Conservation (phyloP, 768 basidiomycete species). For the Lentinula raphanica region DNA sequence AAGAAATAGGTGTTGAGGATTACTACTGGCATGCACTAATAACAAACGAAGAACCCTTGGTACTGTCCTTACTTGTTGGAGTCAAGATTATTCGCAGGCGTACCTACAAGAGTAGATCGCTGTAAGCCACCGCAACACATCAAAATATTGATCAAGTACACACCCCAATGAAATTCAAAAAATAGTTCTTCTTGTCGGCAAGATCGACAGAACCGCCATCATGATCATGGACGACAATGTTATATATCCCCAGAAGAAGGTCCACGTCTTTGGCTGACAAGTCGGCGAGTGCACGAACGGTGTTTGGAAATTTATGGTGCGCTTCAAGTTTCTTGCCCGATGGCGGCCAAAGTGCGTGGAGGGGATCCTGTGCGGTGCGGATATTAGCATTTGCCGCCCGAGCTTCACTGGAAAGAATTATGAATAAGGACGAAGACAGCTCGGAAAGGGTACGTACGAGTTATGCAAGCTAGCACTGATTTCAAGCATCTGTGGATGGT, state of each 20-base stretch:
- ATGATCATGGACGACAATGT: neutral
- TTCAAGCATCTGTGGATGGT: neutral
- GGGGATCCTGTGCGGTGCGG: neutral
- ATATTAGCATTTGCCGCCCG: neutral
- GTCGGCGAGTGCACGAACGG: neutral
- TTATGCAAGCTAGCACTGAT: neutral
- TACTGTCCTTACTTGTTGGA: neutral
- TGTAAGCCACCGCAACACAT: no score
- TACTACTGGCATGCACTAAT: neutral
- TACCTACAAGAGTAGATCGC: neutral
- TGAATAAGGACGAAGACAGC: neutral
- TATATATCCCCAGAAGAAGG: neutral
- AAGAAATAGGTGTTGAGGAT: no score
- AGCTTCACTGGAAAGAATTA: neutral
- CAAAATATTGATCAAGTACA: no score
- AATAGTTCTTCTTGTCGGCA: neutral
- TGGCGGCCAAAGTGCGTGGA: neutral
- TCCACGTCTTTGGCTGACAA: neutral
- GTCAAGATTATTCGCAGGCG: neutral
- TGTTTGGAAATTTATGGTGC: neutral
- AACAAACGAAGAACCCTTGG: neutral
- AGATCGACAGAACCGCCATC: neutral
- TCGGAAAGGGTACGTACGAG: neutral
- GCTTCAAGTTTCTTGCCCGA: neutral
- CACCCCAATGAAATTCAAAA: conserved; percentile 2